phyloP scores from a whole-genome alignment of 345 rosid species.

The Draba incana region DNA sequence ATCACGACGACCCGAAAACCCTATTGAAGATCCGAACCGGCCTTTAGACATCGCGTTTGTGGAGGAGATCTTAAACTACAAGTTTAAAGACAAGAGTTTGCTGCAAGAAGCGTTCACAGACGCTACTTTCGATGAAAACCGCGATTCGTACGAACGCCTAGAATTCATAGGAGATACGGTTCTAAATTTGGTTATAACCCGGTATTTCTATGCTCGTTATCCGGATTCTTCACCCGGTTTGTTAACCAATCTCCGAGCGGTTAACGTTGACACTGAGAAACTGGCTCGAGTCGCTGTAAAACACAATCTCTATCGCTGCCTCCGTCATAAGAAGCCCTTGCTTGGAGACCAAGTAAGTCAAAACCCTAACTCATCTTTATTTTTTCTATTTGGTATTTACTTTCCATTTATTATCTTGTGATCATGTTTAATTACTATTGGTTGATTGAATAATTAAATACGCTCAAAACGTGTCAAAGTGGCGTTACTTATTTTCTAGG shows the following conservation, averaged over 20 bases:
- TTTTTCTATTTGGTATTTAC: background rate
- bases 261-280: constrained; percentile 68
- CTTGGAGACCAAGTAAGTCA: constrained; percentile 62
- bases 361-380: background rate
- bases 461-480: background rate
- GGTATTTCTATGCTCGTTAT: constrained; percentile 44
- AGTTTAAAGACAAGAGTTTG: constrained; percentile 48
- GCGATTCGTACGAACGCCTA: constrained; percentile 52
- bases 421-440: background rate
- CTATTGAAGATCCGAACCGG: background rate
- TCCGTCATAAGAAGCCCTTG: constrained; percentile 62
- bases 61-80: constrained; percentile 53
- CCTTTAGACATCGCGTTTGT: constrained; percentile 41
- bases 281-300: constrained; percentile 64
- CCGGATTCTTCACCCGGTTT: constrained; percentile 51
- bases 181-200: constrained; percentile 44
- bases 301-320: constrained; percentile 49
- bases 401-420: background rate
- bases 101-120: constrained; percentile 66
- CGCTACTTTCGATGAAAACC: constrained; percentile 28
- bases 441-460: background rate
- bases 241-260: constrained; percentile 67
- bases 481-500: background rate
- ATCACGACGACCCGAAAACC: background rate
- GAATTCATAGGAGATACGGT: constrained; percentile 63